Evolutionary conservation across 257 asterid species (phyloP), one percentile per base, ranked within the genome.

Genomic region (Penstemon barbatus): DNA sequence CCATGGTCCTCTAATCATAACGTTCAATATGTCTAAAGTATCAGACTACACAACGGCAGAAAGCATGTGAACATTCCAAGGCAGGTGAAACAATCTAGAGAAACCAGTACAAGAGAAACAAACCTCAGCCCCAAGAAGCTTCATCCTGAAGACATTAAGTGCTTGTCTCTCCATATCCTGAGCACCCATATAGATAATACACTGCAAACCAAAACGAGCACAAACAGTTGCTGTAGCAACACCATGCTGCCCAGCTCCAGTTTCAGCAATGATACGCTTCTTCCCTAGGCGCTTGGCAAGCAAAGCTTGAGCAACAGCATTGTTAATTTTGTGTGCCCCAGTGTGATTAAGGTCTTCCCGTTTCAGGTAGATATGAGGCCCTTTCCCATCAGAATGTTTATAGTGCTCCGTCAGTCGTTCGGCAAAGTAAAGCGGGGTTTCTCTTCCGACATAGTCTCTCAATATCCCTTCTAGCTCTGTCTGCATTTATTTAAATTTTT

Each of bases 181-280:
- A 70, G 96, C 97, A 70, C 97, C 99, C 97, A 90, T 93, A 81
- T 90, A 93, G 66, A 90, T 79, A 51, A 90, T 49, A 66, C 99
- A 90, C 36, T 84, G 69, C 86, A 90, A 74, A 1, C 99, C 97
- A 77, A 90, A 90, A 46, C 96, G 87, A 80, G 99, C 99, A 81
- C 99, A 93, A 53, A 88, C 97, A 8, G 99, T 90, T 59, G 99
- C 96, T 2, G 96, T 90, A 40, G 97, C 99, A 75, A 90, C 99
- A 69, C 99, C 99, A 68, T 93, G 99, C 80, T 93, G 99, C 61
- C 99, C 97, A 46, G 99, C 99, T 57, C 99, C 97, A 63, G 97
- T 93, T 78, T 90, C 99, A 51, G 96, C 99, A 67, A 93, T 90
- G 53, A 90, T 87, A 9, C 95, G 96, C 71, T 84, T 76, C 88